Percentiles rank a stretch among this genome's conserved stretches.
These are phyloP conservation scores for Ceriops decandra DNA, from an alignment of 345 rosid genomes.

Conservation along the genomic window DNA sequence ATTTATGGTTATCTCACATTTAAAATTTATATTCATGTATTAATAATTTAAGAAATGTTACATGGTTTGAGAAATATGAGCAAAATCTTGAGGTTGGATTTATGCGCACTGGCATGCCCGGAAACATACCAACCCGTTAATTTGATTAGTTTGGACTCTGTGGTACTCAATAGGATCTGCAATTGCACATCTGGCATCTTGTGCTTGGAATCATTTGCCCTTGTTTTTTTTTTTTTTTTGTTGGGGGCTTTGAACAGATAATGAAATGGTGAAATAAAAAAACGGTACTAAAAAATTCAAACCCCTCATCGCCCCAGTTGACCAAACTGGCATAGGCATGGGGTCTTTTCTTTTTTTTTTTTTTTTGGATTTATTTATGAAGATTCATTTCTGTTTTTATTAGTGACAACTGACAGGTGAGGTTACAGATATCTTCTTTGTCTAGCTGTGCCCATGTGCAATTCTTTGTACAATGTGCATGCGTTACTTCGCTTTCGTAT, in stretches of 20 bases:
- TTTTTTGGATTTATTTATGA: constrained; percentile 1
- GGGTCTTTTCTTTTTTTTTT: too few species aligned
- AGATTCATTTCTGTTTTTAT: not conserved
- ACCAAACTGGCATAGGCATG: not conserved
- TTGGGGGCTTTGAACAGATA: too few species aligned
- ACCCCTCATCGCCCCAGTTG: not conserved
- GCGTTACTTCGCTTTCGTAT: constrained; percentile 18
- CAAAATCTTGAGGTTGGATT: not conserved
- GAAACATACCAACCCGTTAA: too few species aligned
- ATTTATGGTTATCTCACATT: too few species aligned
- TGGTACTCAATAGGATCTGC: too few species aligned
- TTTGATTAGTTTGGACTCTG: too few species aligned
- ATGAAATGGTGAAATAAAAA: not conserved
- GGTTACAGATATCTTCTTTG: constrained; percentile 19
- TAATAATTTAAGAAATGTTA: too few species aligned
- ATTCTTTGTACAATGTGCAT: constrained; percentile 30
- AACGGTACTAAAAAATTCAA: not conserved
- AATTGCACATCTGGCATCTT: too few species aligned
- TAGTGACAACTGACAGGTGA: constrained; percentile 14
- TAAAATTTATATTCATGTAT: too few species aligned
- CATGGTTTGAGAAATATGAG: not conserved
- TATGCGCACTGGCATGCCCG: not conserved
- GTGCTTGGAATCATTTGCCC: too few species aligned
- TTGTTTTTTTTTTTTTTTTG: too few species aligned
- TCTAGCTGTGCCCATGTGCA: constrained; percentile 26